These are phyloP conservation scores for Raffaelea arxii DNA, from an alignment of 2,329 filamentous ascomycete genomes.

Conservation along the genomic window DNA sequence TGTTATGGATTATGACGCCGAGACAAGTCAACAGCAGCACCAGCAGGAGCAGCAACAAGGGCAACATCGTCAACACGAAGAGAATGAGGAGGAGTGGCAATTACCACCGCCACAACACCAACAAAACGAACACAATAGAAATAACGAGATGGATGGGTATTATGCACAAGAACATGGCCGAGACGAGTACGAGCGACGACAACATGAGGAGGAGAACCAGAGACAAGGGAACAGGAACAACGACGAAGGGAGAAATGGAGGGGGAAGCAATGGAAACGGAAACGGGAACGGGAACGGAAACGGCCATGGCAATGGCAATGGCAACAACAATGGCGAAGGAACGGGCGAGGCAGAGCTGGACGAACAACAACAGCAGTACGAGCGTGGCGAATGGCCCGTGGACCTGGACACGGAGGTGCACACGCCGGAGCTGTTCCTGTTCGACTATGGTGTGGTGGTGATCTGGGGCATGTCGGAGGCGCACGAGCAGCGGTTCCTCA, in stretches of 20 bases:
- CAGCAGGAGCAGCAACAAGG: slow-evolving; percentile 22
- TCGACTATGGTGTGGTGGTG: slow-evolving; percentile 94
- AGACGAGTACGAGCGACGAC: background rate
- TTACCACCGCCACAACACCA: background rate
- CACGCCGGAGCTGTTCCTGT: slow-evolving; percentile 89
- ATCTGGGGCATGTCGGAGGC: slow-evolving; percentile 96
- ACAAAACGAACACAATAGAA: background rate
- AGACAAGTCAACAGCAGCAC: slow-evolving; percentile 1
- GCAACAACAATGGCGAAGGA: too few species aligned
- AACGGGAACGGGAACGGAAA: background rate
- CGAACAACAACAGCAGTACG: slow-evolving; percentile 1
- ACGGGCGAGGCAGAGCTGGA: too few species aligned
- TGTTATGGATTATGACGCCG: slow-evolving; percentile 9
- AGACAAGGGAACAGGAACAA: background rate
- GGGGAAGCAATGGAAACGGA: background rate
- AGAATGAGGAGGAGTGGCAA: background rate
- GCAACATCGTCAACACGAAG: background rate
- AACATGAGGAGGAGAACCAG: background rate
- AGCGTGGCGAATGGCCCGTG: slow-evolving; percentile 21
- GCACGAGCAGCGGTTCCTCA: slow-evolving; percentile 84
- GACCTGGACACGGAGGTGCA: slow-evolving; percentile 85
- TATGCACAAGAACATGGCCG: background rate
- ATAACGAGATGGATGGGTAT: background rate
- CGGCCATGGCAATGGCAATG: background rate
- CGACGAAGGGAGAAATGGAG: background rate